Percentiles rank a stretch among this genome's conserved stretches.
Evolutionary conservation across 306 rosid genomes (phyloP).

Genomic region (Glycine tomentella): DNA sequence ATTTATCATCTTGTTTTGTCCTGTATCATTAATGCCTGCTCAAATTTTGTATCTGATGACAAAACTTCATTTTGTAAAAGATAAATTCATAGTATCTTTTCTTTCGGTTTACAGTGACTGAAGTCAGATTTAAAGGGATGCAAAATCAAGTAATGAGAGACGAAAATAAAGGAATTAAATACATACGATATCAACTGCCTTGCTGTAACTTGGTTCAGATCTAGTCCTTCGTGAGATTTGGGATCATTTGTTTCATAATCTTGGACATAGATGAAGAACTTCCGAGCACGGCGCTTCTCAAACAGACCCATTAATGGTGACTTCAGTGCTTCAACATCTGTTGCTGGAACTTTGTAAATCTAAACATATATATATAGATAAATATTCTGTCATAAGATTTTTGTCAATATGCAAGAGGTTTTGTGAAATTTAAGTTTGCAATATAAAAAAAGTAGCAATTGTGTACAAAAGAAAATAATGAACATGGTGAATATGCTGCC

Average conservation of each 20-base stretch:
- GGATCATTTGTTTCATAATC: conserved; percentile 73
- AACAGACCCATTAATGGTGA: conserved; percentile 81
- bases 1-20: background rate
- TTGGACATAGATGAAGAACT: conserved; percentile 80
- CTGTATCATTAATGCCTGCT: background rate
- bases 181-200: conserved; percentile 73
- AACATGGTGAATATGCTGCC: conserved; percentile 12
- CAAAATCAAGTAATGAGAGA: background rate
- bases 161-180: conserved; percentile 26
- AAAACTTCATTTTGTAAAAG: background rate
- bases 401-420: conserved; percentile 1
- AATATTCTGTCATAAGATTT: too few species aligned
- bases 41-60: background rate
- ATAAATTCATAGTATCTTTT: background rate
- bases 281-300: conserved; percentile 85
- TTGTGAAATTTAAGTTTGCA: conserved; percentile 39
- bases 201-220: conserved; percentile 72
- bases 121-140: background rate
- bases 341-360: conserved; percentile 84
- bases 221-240: conserved; percentile 81
- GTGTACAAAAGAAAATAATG: background rate
- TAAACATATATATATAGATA: conserved; percentile 4
- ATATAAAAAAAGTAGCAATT: conserved; percentile 7
- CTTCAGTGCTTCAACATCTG: conserved; percentile 80
- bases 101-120: background rate